phyloP scores from a whole-genome alignment of 1,284 basidiomycete species.

The Ceratobasidium sp. region DNA sequence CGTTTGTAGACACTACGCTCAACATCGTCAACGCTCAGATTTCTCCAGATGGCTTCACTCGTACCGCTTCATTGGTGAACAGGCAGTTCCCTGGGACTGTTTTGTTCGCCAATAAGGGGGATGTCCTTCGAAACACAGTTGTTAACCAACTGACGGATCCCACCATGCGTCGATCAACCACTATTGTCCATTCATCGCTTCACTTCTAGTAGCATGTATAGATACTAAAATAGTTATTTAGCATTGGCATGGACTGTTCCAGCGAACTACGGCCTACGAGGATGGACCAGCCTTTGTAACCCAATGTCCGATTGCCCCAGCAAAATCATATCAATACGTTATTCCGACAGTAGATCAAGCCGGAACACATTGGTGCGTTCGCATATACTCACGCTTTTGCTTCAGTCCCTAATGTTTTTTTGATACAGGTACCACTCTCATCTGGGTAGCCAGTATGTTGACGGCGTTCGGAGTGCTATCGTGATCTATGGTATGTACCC shows the following conservation, averaged over 20 bases:
- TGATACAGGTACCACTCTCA: constrained; percentile 51
- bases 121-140: constrained; percentile 59
- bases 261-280: constrained; percentile 55
- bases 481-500: constrained; percentile 54
- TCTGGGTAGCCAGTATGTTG: constrained; percentile 44
- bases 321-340: constrained; percentile 64
- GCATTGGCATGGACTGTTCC: constrained; percentile 57
- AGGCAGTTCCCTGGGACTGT: constrained; percentile 55
- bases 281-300: constrained; percentile 57
- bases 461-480: constrained; percentile 50
- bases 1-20: constrained; percentile 45
- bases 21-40: constrained; percentile 59
- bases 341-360: constrained; percentile 59
- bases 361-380: constrained; percentile 62
- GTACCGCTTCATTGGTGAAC: constrained; percentile 57
- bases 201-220: constrained; percentile 46
- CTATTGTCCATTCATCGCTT: constrained; percentile 62
- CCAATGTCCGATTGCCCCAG: constrained; percentile 68
- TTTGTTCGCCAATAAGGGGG: constrained; percentile 57
- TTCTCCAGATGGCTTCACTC: constrained; percentile 62
- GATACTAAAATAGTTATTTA: constrained; percentile 50
- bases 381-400: background rate
- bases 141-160: constrained; percentile 56
- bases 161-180: constrained; percentile 58
- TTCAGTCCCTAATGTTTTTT: background rate